Base-by-base conservation (phyloP, 371 early-diverging fungal genomes). In the Apophysomyces elegans region DNA sequence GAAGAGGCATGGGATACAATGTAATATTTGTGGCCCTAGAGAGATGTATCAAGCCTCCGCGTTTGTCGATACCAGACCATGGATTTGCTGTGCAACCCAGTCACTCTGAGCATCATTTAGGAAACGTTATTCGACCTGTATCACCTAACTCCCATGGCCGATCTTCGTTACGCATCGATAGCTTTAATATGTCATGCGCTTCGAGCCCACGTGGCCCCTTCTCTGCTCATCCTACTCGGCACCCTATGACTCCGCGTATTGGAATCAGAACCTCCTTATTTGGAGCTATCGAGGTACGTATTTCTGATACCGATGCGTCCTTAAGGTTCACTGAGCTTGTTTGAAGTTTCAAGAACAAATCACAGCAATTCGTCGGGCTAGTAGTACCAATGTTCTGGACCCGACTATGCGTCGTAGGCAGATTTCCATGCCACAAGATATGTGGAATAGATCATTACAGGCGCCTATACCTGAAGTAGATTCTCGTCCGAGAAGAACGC, bases 261-360 rank as follows among this genome's bases (percentile, higher is more conserved):
- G 83, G 83, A 35, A 75, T 82, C 14, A 60, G 83, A 63, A 74
- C 83, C 45, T 82, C 83, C 36, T 47, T 82, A 9, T 79, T 82
- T 68, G 75, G 83, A 37, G 83, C 83, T 12, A 79, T 82, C 37
- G 83, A 82, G 70, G 81, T 81, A 78, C 62, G 11, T 7, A n/a
- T 21, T 4, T 2, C 11, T 21, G 54, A 18, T 9, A 50, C 2
- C 9, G 9, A 21, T 41, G 8, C 21, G 7, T 21, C 21, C 16
- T n/a, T 21, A 7, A 4, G 2, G 5, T 50, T 16, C 9, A n/a
- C 21, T 50, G 4, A 50, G 21, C 21, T 18, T 50, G 54, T 21
- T 47, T 58, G 41, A 54, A 80, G 81, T 76, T 80, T 65, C 76
- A 74, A 67, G 66, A 74, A 41, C 74, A 78, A 69, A 60, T 80